A percentile compares a stretch with the other conserved stretches of the same genome.
These are phyloP conservation scores for Suillus plorans DNA, from an alignment of 768 basidiomycete genomes.

Conservation along the genomic window DNA sequence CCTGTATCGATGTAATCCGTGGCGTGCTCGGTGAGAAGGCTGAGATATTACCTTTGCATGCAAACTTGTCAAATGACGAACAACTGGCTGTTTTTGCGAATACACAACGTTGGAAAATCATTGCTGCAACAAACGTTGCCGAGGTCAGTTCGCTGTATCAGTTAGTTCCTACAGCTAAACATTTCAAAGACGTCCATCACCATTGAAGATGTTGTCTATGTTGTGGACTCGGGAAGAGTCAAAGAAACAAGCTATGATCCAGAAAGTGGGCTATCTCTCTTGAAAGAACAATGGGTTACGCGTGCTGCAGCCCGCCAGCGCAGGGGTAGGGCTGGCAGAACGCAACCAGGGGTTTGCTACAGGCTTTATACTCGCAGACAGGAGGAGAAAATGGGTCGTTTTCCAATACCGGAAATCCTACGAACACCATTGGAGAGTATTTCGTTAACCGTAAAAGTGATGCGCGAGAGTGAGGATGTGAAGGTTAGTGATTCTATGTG, in stretches of 20 bases:
- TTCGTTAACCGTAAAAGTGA: conserved; percentile 78
- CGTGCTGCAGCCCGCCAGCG: conserved; percentile 81
- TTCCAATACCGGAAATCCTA: conserved; percentile 85
- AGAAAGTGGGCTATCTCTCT: conserved; percentile 65
- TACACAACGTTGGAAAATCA: conserved; percentile 72
- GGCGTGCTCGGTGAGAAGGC: conserved; percentile 33
- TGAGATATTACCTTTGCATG: conserved; percentile 79
- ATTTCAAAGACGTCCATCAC: conserved; percentile 78
- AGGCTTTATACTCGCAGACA: conserved; percentile 81
- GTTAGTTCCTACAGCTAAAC: neutral
- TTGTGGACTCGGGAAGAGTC: conserved; percentile 81
- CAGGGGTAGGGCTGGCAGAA: conserved; percentile 88
- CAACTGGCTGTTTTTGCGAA: conserved; percentile 75
- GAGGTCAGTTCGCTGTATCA: conserved; percentile 49
- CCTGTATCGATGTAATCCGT: conserved; percentile 65
- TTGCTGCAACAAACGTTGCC: conserved; percentile 89
- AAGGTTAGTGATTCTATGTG: conserved; percentile 44
- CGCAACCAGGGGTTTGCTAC: conserved; percentile 79
- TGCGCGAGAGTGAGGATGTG: conserved; percentile 75
- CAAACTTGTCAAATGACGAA: conserved; percentile 83
- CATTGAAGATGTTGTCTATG: conserved; percentile 85
- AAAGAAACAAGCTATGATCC: conserved; percentile 79
- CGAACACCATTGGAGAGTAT: conserved; percentile 84
- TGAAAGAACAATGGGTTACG: conserved; percentile 80
- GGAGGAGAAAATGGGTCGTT: conserved; percentile 65